Conservation (phyloP, 176 grass and related monocot genomes). For the Oryza meridionalis region DNA sequence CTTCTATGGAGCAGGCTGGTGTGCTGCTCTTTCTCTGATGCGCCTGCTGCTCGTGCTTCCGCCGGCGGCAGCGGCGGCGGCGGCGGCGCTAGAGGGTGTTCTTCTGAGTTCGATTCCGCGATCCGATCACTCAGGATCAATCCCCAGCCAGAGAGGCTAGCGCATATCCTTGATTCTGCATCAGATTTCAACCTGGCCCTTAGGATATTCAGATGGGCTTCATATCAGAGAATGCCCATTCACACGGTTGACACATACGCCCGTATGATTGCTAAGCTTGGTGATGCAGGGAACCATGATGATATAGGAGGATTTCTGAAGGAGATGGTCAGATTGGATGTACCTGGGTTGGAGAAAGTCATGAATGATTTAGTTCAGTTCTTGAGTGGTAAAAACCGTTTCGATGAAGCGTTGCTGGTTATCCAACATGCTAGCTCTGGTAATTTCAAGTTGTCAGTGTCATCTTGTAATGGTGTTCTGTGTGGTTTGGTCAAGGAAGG, state of each 20-base stretch:
- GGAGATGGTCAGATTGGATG: constrained; percentile 54
- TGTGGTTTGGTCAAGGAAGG: constrained; percentile 48
- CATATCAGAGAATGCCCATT: constrained; percentile 26
- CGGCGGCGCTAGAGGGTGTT: not conserved
- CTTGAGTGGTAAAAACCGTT: constrained; percentile 29
- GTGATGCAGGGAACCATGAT: constrained; percentile 27
- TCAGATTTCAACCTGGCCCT: constrained; percentile 47
- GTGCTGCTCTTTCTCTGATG: not conserved
- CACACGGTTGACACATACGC: constrained; percentile 51
- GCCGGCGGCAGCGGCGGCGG: not conserved
- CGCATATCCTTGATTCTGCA: constrained; percentile 45
- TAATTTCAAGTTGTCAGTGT: constrained; percentile 42
- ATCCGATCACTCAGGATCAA: constrained; percentile 39
- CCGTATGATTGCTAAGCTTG: constrained; percentile 52
- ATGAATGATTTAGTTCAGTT: constrained; percentile 34
- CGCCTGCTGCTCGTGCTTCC: constrained; percentile 7
- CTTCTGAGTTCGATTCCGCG: constrained; percentile 30
- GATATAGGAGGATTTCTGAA: constrained; percentile 50
- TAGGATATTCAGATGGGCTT: constrained; percentile 60
- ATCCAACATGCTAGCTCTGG: constrained; percentile 43
- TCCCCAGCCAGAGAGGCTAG: constrained; percentile 40
- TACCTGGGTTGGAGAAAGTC: constrained; percentile 32
- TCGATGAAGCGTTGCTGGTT: constrained; percentile 58
- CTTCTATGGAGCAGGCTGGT: constrained; percentile 1
- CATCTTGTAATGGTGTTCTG: constrained; percentile 49